Evolutionary conservation across 331 rosid species (phyloP).

Genomic region (Prunus yedoensis): DNA sequence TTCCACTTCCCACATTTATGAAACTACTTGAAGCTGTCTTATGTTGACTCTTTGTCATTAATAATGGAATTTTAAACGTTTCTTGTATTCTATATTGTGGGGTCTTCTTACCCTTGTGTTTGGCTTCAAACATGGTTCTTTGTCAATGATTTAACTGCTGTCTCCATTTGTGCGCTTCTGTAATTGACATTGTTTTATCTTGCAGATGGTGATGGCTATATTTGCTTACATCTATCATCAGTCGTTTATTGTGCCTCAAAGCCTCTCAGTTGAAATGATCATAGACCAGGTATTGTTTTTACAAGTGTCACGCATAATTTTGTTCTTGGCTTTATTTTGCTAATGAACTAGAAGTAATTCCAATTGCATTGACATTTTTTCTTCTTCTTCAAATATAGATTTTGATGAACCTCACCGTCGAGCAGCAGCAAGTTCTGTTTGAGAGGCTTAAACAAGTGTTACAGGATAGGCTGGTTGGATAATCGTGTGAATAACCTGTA

Average conservation of each 20-base stretch:
- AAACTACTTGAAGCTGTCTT: not conserved
- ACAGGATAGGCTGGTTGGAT: conserved; percentile 54
- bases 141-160: not conserved
- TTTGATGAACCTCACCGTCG: conserved; percentile 70
- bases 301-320: not conserved
- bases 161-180: not conserved
- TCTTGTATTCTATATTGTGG: not conserved
- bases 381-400: conserved; percentile 45
- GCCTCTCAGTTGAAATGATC: conserved; percentile 71
- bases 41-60: not conserved
- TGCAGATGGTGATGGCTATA: conserved; percentile 99
- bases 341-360: not conserved
- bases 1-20: not conserved
- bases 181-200: conserved; percentile 10
- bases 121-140: not conserved
- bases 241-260: conserved; percentile 75
- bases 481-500: conserved; percentile 32
- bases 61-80: conserved; percentile 5
- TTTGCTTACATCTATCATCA: conserved; percentile 96
- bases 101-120: not conserved
- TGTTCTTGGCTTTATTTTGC: not conserved
- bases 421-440: conserved; percentile 82
- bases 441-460: conserved; percentile 69
- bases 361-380: not conserved
- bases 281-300: conserved; percentile 73